A percentile compares a stretch with the other conserved stretches of the same genome.
These are phyloP conservation scores for Tuber calosporum DNA, from an alignment of 495 filamentous ascomycete species.

Conservation along the genomic window DNA sequence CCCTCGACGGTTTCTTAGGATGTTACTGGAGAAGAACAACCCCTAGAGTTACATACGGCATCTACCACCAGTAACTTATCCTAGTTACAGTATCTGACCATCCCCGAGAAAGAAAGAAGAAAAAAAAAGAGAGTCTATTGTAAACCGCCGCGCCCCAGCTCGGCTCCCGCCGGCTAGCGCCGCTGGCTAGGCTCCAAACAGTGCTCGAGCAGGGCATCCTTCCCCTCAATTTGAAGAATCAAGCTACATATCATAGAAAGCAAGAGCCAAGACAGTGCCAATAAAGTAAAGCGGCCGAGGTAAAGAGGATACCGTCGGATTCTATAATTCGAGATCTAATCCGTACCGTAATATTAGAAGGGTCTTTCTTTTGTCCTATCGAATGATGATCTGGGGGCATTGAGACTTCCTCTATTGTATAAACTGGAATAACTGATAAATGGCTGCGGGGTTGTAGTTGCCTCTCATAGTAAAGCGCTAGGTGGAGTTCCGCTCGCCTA, in stretches of 20 bases:
- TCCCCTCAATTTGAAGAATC: background rate
- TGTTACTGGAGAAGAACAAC: too few relatives aligned
- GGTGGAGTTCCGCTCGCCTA: too few relatives aligned
- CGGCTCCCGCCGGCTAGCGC: too few relatives aligned
- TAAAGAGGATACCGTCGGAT: background rate
- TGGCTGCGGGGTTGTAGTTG: background rate
- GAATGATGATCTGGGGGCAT: background rate
- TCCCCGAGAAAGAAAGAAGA: too few relatives aligned
- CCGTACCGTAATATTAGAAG: background rate
- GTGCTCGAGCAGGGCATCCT: too few relatives aligned
- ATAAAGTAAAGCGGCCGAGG: background rate
- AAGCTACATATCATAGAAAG: background rate
- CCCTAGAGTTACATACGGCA: too few relatives aligned
- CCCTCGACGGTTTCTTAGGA: background rate
- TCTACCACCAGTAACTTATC: too few relatives aligned
- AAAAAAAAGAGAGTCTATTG: too few relatives aligned
- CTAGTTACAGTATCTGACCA: background rate
- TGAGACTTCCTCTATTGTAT: background rate
- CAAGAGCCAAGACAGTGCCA: too few relatives aligned
- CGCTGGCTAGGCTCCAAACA: too few relatives aligned
- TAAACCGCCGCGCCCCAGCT: too few relatives aligned
- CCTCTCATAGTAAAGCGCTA: background rate
- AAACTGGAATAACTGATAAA: background rate
- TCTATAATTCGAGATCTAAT: background rate
- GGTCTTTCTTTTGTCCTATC: background rate